Evolutionary conservation across 768 basidiomycete genomes (phyloP).

Genomic region (Hemileccinum rubropunctum): DNA sequence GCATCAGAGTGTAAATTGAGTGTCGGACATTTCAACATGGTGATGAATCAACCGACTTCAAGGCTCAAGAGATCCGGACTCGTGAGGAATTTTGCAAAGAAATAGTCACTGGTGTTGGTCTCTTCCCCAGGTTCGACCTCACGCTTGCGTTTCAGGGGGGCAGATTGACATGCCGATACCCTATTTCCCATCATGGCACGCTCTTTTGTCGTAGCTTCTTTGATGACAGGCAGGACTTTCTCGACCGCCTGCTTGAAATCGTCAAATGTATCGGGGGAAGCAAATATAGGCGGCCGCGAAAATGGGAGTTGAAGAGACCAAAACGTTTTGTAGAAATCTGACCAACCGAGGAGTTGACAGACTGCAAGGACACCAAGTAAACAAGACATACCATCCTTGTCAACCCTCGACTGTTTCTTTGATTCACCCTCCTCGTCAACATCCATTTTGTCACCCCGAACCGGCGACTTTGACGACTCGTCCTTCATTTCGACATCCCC

Average conservation of each 20-base stretch:
- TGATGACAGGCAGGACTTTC: slow-evolving; percentile 74
- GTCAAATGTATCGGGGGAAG: slow-evolving; percentile 49
- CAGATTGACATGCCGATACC: slow-evolving; percentile 36
- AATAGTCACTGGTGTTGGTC: slow-evolving; percentile 63
- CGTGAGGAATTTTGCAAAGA: slow-evolving; percentile 92
- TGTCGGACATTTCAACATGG: not conserved
- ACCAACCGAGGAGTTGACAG: slow-evolving; percentile 3
- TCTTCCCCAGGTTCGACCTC: slow-evolving; percentile 56
- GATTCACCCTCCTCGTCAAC: slow-evolving; percentile 46
- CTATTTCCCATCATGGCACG: slow-evolving; percentile 84
- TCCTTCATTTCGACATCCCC: slow-evolving; percentile 32
- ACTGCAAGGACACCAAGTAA: not conserved
- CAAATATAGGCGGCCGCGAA: slow-evolving; percentile 74
- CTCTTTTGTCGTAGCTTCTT: slow-evolving; percentile 85
- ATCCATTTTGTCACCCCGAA: slow-evolving; percentile 54
- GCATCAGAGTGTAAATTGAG: slow-evolving; percentile 9
- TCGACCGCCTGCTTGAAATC: slow-evolving; percentile 70
- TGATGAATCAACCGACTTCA: slow-evolving; percentile 53
- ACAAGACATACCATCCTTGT: slow-evolving; percentile 57
- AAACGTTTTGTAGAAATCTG: slow-evolving; percentile 84
- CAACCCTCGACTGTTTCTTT: slow-evolving; percentile 41
- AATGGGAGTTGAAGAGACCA: slow-evolving; percentile 88
- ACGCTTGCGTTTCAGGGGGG: slow-evolving; percentile 60
- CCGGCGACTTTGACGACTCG: slow-evolving; percentile 29
- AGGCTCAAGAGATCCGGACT: slow-evolving; percentile 83